A percentile compares a stretch with the other conserved stretches of the same genome.
phyloP scores from a whole-genome alignment of 2,329 filamentous ascomycete genomes.

The Xenoacremonium recifei region DNA sequence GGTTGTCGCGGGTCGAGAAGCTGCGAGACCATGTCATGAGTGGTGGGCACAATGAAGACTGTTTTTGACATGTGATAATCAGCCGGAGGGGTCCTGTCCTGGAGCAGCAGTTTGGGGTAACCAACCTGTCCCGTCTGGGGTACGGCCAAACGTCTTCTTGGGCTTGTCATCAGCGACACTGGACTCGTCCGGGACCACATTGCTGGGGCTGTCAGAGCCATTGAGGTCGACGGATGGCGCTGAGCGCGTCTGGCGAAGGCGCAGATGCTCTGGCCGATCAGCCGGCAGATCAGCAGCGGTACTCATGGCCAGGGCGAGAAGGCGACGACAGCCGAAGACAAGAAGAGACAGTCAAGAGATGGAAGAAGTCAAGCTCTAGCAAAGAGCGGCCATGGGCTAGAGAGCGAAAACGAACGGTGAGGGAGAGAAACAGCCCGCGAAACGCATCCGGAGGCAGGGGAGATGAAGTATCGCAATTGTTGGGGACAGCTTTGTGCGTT shows the following conservation, averaged over 20 bases:
- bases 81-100: conserved; percentile 20
- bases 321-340: neutral
- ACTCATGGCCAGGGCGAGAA: conserved; percentile 24
- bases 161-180: conserved; percentile 24
- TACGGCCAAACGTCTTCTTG: conserved; percentile 86
- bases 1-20: conserved; percentile 90
- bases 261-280: conserved; percentile 25
- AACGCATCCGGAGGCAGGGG: conserved; percentile 9
- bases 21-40: conserved; percentile 98
- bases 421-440: conserved; percentile 7
- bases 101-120: conserved; percentile 17
- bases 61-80: conserved; percentile 24
- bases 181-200: conserved; percentile 14
- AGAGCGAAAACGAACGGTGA: conserved; percentile 8
- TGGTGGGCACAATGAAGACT: conserved; percentile 96
- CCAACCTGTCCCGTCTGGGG: conserved; percentile 86
- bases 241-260: conserved; percentile 26
- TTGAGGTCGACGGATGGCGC: conserved; percentile 9
- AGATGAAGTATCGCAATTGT: conserved; percentile 13
- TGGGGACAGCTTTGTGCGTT: conserved; percentile 10
- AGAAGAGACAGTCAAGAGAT: neutral
- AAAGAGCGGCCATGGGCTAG: conserved; percentile 4
- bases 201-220: conserved; percentile 9
- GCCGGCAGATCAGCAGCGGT: conserved; percentile 28
- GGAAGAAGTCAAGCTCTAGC: conserved; percentile 2